A percentile compares a stretch with the other conserved stretches of the same genome.
These are phyloP conservation scores for Fusarium sp. DNA, from an alignment of 2,329 filamentous ascomycete species.

Conservation along the genomic window DNA sequence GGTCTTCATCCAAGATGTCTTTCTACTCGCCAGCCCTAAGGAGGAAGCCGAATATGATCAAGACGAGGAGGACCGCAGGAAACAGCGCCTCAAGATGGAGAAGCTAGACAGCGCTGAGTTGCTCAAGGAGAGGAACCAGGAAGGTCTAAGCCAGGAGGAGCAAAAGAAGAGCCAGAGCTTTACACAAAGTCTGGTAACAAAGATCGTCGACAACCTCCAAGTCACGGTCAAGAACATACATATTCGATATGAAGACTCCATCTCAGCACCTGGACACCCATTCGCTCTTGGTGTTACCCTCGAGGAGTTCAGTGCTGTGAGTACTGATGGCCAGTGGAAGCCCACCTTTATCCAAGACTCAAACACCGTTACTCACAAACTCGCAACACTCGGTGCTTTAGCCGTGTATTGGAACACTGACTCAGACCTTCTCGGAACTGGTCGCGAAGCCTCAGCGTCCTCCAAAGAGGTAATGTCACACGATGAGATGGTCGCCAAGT, in stretches of 20 bases:
- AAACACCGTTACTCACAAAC: slow-evolving; percentile 86
- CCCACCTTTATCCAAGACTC: slow-evolving; percentile 96
- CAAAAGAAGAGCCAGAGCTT: slow-evolving; percentile 99
- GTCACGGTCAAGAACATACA: slow-evolving; percentile 99
- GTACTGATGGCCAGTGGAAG: slow-evolving; percentile 93
- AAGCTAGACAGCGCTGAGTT: slow-evolving; percentile 97
- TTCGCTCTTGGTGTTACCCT: slow-evolving; percentile 94
- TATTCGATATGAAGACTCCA: slow-evolving; percentile 96
- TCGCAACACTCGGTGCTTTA: slow-evolving; percentile 88
- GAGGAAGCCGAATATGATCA: slow-evolving; percentile 94
- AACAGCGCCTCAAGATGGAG: slow-evolving; percentile 97
- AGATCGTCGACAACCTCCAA: slow-evolving; percentile 98
- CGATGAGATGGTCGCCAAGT: slow-evolving; percentile 79
- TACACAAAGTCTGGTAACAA: slow-evolving; percentile 91
- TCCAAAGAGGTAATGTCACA: slow-evolving; percentile 73
- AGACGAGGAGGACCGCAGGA: slow-evolving; percentile 88
- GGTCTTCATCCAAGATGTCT: slow-evolving; percentile 96
- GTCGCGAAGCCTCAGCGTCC: slow-evolving; percentile 70
- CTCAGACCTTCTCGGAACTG: slow-evolving; percentile 82
- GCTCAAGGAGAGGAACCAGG: slow-evolving; percentile 89
- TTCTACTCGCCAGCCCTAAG: slow-evolving; percentile 92
- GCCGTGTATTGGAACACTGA: slow-evolving; percentile 99
- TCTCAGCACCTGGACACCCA: slow-evolving; percentile 93
- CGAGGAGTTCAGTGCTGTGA: slow-evolving; percentile 96
- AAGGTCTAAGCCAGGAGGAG: slow-evolving; percentile 93